Evolutionary conservation across 352 stramenopile species (phyloP).

Genomic region (Pythium coloratum): DNA sequence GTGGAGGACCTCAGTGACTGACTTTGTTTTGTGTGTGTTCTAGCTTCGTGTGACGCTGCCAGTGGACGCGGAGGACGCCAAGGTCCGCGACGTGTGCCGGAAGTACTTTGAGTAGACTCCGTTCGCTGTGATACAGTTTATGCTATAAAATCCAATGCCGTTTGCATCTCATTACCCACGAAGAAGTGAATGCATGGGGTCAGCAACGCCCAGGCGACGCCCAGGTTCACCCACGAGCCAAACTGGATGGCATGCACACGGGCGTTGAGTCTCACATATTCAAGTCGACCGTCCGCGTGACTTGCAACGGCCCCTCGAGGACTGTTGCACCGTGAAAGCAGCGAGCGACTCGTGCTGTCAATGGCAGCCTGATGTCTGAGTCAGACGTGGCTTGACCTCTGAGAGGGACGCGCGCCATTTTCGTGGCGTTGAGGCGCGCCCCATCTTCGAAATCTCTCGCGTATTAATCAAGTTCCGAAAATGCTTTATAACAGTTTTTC

Average conservation of each 20-base stretch:
- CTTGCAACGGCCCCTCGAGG: too few species aligned
- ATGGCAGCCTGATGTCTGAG: too few species aligned
- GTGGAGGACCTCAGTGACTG: neutral
- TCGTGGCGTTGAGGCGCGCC: neutral
- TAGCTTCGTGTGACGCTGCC: constrained; percentile 60
- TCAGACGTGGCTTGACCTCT: neutral
- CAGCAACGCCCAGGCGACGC: too few species aligned
- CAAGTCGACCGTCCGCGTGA: too few species aligned
- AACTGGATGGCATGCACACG: too few species aligned
- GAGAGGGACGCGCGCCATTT: neutral
- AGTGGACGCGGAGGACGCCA: constrained; percentile 42
- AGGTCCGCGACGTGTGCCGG: constrained; percentile 43
- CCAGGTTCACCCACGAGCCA: too few species aligned
- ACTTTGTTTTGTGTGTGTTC: constrained; percentile 20
- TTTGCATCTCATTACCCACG: neutral
- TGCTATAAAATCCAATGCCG: neutral
- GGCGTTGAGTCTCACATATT: too few species aligned
- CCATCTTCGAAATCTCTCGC: neutral
- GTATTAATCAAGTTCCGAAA: neutral
- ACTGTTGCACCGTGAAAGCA: too few species aligned
- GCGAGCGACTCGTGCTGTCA: too few species aligned
- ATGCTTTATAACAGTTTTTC: neutral
- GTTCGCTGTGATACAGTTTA: neutral
- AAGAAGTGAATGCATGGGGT: too few species aligned
- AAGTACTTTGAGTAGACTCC: constrained; percentile 34